phyloP scores from a whole-genome alignment of 2,329 filamentous ascomycete species.

The Fusarium mundagurra region DNA sequence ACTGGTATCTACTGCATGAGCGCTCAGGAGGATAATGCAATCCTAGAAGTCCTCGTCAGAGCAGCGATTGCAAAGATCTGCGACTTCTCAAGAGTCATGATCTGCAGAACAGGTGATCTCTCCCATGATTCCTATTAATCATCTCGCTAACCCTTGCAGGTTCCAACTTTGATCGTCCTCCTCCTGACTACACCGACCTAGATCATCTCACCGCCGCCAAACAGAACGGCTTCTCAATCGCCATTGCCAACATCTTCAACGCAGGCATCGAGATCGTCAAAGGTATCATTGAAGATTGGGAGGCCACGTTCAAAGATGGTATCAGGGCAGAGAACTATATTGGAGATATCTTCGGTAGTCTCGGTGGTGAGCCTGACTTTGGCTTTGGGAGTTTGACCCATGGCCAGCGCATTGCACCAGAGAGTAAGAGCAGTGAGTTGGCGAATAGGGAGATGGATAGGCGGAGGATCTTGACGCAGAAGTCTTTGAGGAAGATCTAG shows the following conservation, averaged over 20 bases:
- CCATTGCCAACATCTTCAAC: constrained; percentile 72
- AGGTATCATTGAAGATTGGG: constrained; percentile 71
- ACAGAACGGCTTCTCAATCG: constrained; percentile 71
- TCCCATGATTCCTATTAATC: accelerated
- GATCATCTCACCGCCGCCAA: constrained; percentile 69
- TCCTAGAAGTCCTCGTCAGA: constrained; percentile 71
- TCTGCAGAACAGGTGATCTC: constrained; percentile 67
- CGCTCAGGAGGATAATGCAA: constrained; percentile 78
- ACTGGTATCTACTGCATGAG: constrained; percentile 75
- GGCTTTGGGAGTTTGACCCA: constrained; percentile 62
- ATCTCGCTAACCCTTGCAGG: constrained; percentile 45
- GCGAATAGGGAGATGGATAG: constrained; percentile 45
- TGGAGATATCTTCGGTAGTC: constrained; percentile 75
- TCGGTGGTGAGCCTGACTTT: constrained; percentile 74
- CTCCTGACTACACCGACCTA: constrained; percentile 63
- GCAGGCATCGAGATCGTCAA: constrained; percentile 72
- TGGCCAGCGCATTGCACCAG: constrained; percentile 46
- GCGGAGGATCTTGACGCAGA: constrained; percentile 38
- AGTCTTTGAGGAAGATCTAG: constrained; percentile 35
- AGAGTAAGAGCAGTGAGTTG: constrained; percentile 28
- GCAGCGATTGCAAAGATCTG: constrained; percentile 65
- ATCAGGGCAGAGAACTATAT: constrained; percentile 71
- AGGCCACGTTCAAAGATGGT: constrained; percentile 65
- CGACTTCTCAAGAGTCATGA: constrained; percentile 73
- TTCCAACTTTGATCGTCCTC: constrained; percentile 77